Percentiles rank a stretch among this genome's conserved stretches.
phyloP scores from a whole-genome alignment of 306 rosid genomes.

The Arachis stenosperma region DNA sequence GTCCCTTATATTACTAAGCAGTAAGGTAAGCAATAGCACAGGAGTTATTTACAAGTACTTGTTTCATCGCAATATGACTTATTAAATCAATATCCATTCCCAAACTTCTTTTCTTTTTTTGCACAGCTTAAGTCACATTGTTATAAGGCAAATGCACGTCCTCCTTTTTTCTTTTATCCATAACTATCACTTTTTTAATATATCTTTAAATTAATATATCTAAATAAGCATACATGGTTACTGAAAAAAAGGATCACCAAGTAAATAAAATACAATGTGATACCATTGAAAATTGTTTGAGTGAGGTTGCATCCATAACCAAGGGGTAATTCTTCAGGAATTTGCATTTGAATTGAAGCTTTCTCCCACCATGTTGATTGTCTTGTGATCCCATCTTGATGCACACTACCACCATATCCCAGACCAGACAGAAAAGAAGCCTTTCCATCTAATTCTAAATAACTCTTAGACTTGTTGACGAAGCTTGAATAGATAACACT shows the following conservation, averaged over 20 bases:
- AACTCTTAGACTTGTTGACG: constrained; percentile 42
- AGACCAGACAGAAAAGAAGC: constrained; percentile 55
- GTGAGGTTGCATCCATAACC: constrained; percentile 73
- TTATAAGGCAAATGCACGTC: neutral
- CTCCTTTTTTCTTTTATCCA: too few species aligned
- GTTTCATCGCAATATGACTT: neutral
- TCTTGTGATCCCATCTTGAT: constrained; percentile 42
- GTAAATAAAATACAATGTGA: neutral
- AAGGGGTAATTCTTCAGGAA: constrained; percentile 62
- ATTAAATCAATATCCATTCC: neutral
- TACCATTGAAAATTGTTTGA: constrained; percentile 87
- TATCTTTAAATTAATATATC: too few species aligned
- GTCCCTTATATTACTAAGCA: neutral
- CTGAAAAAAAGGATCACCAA: neutral
- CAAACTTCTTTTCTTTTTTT: too few species aligned
- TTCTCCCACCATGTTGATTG: constrained; percentile 57
- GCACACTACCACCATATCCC: constrained; percentile 27
- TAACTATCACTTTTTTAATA: too few species aligned
- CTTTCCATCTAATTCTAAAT: constrained; percentile 56
- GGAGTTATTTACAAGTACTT: neutral
- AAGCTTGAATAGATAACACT: constrained; percentile 60
- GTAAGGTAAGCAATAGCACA: neutral
- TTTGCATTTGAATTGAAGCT: constrained; percentile 56
- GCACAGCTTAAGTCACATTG: too few species aligned
- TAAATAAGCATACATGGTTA: neutral